Evolutionary conservation across 306 rosid species (phyloP).

Genomic region (Quercus aquifolioides): DNA sequence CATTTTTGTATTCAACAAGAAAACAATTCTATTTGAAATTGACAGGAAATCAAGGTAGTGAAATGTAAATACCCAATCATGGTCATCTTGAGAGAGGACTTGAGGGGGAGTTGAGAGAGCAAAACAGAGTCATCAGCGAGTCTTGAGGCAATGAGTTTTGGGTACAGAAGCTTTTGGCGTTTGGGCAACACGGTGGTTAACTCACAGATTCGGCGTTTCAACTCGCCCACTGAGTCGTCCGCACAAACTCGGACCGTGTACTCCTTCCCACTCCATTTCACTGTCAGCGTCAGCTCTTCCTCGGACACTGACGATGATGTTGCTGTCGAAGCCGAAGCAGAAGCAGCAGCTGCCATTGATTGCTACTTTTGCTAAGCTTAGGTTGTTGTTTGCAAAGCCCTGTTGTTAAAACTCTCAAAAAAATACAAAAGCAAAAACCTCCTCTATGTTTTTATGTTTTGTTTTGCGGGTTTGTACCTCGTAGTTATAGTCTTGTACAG

Average conservation of each 20-base stretch:
- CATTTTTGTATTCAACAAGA: background rate
- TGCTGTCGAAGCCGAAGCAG: slow-evolving; percentile 15
- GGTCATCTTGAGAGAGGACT: slow-evolving; percentile 77
- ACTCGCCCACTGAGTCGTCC: slow-evolving; percentile 78
- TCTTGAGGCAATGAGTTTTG: slow-evolving; percentile 64
- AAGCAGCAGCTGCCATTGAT: background rate
- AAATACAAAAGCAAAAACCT: too few species aligned
- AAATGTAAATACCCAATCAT: slow-evolving; percentile 64
- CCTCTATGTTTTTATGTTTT: too few species aligned
- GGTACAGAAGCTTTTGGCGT: slow-evolving; percentile 93
- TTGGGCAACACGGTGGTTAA: slow-evolving; percentile 77
- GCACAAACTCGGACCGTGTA: slow-evolving; percentile 81
- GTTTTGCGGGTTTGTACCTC: too few species aligned
- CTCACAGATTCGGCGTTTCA: slow-evolving; percentile 94
- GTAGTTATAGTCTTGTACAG: too few species aligned
- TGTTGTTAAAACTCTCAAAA: too few species aligned
- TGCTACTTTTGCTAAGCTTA: too few species aligned
- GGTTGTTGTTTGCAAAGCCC: too few species aligned
- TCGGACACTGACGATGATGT: slow-evolving; percentile 31
- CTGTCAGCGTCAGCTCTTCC: slow-evolving; percentile 70
- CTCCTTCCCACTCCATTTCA: slow-evolving; percentile 93
- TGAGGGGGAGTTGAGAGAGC: slow-evolving; percentile 73
- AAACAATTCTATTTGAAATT: background rate
- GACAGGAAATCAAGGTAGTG: background rate
- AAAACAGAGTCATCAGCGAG: slow-evolving; percentile 78